A percentile compares a stretch with the other conserved stretches of the same genome.
Evolutionary conservation across 768 basidiomycete genomes (phyloP).

Genomic region (Tricholoma furcatifolium): DNA sequence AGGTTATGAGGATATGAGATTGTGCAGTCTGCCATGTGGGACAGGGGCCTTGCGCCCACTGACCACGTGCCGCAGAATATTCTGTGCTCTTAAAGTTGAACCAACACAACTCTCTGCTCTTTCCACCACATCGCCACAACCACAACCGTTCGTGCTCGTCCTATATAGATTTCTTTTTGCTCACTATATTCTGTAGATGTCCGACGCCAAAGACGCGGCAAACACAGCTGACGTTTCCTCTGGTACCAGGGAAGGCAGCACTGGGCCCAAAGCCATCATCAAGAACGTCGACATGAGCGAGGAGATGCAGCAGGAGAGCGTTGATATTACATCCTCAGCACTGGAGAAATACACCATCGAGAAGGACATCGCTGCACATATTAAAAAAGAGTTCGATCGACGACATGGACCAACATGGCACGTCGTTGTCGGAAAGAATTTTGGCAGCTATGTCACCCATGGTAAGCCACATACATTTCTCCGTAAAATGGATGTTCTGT

Average conservation of each 20-base stretch:
- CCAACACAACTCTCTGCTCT: constrained; percentile 15
- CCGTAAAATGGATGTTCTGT: constrained; percentile 4
- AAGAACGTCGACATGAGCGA: constrained; percentile 97
- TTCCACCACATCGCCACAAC: constrained; percentile 13
- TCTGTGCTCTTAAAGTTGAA: constrained; percentile 14
- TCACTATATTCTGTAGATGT: constrained; percentile 28
- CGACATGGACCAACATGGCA: constrained; percentile 96
- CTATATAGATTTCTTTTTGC: constrained; percentile 5
- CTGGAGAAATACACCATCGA: constrained; percentile 93
- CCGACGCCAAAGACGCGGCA: constrained; percentile 56
- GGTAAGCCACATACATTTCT: constrained; percentile 50
- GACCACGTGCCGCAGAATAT: constrained; percentile 18
- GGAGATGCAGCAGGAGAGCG: constrained; percentile 93
- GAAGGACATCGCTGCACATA: constrained; percentile 96
- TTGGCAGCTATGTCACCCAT: constrained; percentile 97
- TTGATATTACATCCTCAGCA: constrained; percentile 83
- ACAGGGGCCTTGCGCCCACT: constrained; percentile 16
- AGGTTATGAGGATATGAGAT: constrained; percentile 14
- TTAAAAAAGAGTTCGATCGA: constrained; percentile 98
- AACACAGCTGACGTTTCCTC: constrained; percentile 53
- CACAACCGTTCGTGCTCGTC: constrained; percentile 6
- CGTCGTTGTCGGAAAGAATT: constrained; percentile 98
- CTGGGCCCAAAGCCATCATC: constrained; percentile 80
- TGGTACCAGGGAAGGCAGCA: constrained; percentile 34
- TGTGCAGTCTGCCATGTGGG: constrained; percentile 15